These are phyloP conservation scores for Lactarius tabidus DNA, from an alignment of 768 basidiomycete genomes.

Conservation along the genomic window DNA sequence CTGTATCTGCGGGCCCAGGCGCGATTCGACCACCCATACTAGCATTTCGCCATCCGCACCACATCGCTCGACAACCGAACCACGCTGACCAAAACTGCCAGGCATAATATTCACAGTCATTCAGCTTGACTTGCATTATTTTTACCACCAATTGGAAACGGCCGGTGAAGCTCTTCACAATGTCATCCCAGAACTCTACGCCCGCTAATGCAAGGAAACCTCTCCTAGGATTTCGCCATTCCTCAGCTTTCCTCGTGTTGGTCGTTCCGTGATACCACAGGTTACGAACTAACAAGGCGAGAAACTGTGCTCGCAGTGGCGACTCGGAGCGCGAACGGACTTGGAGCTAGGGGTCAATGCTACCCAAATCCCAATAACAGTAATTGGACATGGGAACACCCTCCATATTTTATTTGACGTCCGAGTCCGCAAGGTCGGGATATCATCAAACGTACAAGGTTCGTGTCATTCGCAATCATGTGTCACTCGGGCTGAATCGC, in stretches of 20 bases:
- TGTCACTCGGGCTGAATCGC: too few species aligned
- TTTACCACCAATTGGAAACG: neutral
- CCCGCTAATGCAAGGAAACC: neutral
- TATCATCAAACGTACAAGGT: conserved; percentile 12
- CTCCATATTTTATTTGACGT: neutral
- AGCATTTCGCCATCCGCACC: too few species aligned
- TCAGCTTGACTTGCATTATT: neutral
- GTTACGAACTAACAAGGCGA: neutral
- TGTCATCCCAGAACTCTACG: too few species aligned
- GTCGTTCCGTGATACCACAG: neutral
- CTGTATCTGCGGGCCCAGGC: neutral
- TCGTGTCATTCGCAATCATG: neutral
- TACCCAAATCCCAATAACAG: neutral
- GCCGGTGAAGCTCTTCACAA: too few species aligned
- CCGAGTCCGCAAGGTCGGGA: conserved; percentile 10
- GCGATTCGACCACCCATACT: neutral
- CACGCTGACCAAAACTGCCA: neutral
- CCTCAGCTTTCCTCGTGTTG: neutral
- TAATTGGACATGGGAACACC: neutral
- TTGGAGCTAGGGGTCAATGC: neutral
- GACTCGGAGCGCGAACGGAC: neutral
- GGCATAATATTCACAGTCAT: too few species aligned
- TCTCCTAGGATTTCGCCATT: neutral
- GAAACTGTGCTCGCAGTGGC: neutral
- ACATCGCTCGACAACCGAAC: neutral